phyloP scores from a whole-genome alignment of 306 rosid species.

The Sicyos baderoa region DNA sequence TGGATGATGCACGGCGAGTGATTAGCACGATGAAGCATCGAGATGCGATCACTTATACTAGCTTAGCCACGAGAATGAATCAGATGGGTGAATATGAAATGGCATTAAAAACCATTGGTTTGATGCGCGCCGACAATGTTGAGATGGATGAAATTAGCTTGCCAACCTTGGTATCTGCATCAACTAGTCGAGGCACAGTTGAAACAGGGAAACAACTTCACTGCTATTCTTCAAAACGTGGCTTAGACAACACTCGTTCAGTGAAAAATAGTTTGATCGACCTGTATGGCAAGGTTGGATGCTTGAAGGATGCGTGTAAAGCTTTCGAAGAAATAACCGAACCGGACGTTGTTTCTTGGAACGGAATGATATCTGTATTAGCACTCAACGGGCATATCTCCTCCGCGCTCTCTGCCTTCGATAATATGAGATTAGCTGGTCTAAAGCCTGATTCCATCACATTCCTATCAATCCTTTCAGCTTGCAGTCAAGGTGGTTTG shows the following conservation, averaged over 20 bases:
- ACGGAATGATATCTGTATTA: slow-evolving; percentile 48
- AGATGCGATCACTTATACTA: slow-evolving; percentile 53
- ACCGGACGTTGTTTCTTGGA: slow-evolving; percentile 61
- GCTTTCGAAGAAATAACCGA: slow-evolving; percentile 38
- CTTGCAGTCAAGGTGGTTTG: slow-evolving; percentile 57
- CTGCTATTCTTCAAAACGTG: slow-evolving; percentile 45
- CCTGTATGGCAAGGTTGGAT: slow-evolving; percentile 57
- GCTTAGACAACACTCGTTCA: slow-evolving; percentile 33
- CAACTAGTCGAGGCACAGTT: slow-evolving; percentile 45
- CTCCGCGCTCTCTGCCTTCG: slow-evolving; percentile 49
- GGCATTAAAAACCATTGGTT: slow-evolving; percentile 37
- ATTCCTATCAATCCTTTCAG: slow-evolving; percentile 38
- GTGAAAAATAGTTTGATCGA: slow-evolving; percentile 48
- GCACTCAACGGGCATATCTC: slow-evolving; percentile 38
- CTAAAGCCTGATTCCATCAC: slow-evolving; percentile 47
- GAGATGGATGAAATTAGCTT: slow-evolving; percentile 53
- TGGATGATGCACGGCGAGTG: slow-evolving; percentile 41
- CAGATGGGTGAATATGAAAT: slow-evolving; percentile 42
- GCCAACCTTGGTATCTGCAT: slow-evolving; percentile 57
- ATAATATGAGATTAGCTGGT: slow-evolving; percentile 57
- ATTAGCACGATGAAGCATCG: slow-evolving; percentile 37
- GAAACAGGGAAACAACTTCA: slow-evolving; percentile 57
- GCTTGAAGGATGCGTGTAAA: slow-evolving; percentile 35
- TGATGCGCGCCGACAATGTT: slow-evolving; percentile 38
- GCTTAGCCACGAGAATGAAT: slow-evolving; percentile 48